Base-by-base conservation (phyloP, 257 asterid species). In the Plantago major region DNA sequence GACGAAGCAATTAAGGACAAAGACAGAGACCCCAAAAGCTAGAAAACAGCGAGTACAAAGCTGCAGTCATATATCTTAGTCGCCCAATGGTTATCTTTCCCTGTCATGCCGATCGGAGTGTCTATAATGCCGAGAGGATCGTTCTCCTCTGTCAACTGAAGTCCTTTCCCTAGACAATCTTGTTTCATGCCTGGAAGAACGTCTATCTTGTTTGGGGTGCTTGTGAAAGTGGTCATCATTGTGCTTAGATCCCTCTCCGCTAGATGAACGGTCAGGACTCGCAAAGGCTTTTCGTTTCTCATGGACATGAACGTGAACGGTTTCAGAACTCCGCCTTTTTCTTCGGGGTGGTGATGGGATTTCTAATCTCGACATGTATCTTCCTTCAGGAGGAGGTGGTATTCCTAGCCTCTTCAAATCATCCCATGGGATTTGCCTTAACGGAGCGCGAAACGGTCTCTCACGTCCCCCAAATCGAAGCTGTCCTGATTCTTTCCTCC, bases 381-480 rank as follows among this genome's bases (percentile, higher is more conserved):
- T 83, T 71, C 93, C 96, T 71, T 85, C 96, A 0, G 97, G 97
- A 57, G 99, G 97, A 55, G 86, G 84, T 58, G 87, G 82, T 65
- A 89, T 93, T 50, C 97, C 97, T 15, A 93, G 95, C 85, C 82
- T 84, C 78, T 84, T 84, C 64, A 93, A 66, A 44, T 89, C 99
- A 70, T 85, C 97, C 16, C 59, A 67, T 48, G 97, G 99, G 63
- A 93, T 83, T 62, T 56, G 88, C 46, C 86, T 81, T 92, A 87
- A 60, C 12, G 89, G 94, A 69, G 97, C 95, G 43, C 87, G 78
- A 49, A 90, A 90, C 18, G 97, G 99, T 68, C 96, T 85, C 63
- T 93, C 96, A 58, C 99, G 87, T 65, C 99, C 99, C 60, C 99
- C 97, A n/a, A 93, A 93, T 47, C 99, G 88, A 72, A 93, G 92